These are phyloP conservation scores for Aureobasidium sp. DNA, from an alignment of 2,329 filamentous ascomycete species.

Conservation along the genomic window DNA sequence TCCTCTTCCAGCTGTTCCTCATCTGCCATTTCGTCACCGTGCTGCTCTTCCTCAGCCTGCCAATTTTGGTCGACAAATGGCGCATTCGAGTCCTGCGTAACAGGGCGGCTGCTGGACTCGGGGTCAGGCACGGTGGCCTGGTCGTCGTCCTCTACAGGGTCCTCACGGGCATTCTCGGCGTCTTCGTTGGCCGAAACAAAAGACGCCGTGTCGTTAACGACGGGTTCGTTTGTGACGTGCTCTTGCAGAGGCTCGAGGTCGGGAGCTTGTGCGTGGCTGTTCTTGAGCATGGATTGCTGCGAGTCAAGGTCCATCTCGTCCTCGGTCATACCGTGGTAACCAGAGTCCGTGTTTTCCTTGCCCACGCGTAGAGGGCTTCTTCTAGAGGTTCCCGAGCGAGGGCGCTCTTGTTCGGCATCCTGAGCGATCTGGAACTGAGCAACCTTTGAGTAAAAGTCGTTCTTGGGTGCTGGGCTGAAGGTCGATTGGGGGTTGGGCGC, in stretches of 20 bases:
- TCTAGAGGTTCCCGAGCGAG: conserved; percentile 18
- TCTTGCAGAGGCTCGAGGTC: conserved; percentile 11
- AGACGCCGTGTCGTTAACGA: conserved; percentile 26
- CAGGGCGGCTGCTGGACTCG: conserved; percentile 11
- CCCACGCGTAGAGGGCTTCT: conserved; percentile 26
- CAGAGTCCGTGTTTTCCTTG: conserved; percentile 49
- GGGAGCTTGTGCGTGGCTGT: conserved; percentile 1
- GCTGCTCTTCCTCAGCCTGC: conserved; percentile 12
- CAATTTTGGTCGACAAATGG: conserved; percentile 15
- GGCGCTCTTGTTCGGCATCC: conserved; percentile 34
- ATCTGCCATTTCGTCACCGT: conserved; percentile 21
- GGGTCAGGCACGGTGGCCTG: conserved; percentile 22
- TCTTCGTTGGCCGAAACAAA: conserved; percentile 42
- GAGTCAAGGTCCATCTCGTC: conserved; percentile 40
- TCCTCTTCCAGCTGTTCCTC: conserved; percentile 30
- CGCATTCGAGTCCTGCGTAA: background rate
- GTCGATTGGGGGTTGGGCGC: conserved; percentile 32
- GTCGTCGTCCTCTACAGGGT: conserved; percentile 24
- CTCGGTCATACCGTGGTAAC: conserved; percentile 59
- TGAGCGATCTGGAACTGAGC: conserved; percentile 52
- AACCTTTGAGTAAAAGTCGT: conserved; percentile 43
- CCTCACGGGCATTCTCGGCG: conserved; percentile 21
- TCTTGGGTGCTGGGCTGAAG: conserved; percentile 32
- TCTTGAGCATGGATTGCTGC: conserved; percentile 9
- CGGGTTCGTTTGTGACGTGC: conserved; percentile 4